These are phyloP conservation scores for Ceratonia siliqua DNA, from an alignment of 306 rosid genomes.

Conservation along the genomic window DNA sequence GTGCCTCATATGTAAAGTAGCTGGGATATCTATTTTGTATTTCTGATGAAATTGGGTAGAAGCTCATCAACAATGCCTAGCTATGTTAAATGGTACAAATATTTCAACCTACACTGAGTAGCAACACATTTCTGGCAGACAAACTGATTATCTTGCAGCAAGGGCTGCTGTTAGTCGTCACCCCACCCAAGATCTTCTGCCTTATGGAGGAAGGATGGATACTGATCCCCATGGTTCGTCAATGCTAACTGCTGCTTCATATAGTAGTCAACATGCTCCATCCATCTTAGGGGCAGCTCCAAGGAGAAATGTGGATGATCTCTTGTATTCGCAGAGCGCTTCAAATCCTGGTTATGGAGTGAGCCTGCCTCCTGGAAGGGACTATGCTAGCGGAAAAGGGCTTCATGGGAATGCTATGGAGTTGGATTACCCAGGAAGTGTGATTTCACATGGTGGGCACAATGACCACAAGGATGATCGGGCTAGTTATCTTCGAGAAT, in stretches of 20 bases:
- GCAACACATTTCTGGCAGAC: conserved; percentile 99
- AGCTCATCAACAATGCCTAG: conserved; percentile 56
- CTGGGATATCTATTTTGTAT: conserved; percentile 32
- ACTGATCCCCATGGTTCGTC: conserved; percentile 83
- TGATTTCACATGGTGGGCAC: conserved; percentile 61
- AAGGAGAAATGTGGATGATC: conserved; percentile 80
- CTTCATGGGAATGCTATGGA: conserved; percentile 77
- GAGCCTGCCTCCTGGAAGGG: conserved; percentile 98
- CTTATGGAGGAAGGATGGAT: conserved; percentile 92
- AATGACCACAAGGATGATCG: conserved; percentile 88
- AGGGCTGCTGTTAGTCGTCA: conserved; percentile 88
- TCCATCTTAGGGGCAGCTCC: conserved; percentile 98
- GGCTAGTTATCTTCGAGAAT: conserved; percentile 87
- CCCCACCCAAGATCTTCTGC: conserved; percentile 77
- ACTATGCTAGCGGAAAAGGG: conserved; percentile 88
- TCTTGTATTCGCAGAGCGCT: conserved; percentile 73
- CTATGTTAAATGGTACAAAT: conserved; percentile 62
- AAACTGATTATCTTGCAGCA: conserved; percentile 92
- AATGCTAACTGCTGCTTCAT: conserved; percentile 77
- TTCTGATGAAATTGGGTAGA: conserved; percentile 45
- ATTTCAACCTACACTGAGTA: conserved; percentile 83
- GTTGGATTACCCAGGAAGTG: conserved; percentile 60
- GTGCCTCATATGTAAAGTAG: conserved; percentile 31
- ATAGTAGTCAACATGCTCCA: conserved; percentile 77
- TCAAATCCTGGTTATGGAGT: conserved; percentile 99